Conservation (phyloP, 2,329 filamentous ascomycete genomes). For the Ascochyta pisi region DNA sequence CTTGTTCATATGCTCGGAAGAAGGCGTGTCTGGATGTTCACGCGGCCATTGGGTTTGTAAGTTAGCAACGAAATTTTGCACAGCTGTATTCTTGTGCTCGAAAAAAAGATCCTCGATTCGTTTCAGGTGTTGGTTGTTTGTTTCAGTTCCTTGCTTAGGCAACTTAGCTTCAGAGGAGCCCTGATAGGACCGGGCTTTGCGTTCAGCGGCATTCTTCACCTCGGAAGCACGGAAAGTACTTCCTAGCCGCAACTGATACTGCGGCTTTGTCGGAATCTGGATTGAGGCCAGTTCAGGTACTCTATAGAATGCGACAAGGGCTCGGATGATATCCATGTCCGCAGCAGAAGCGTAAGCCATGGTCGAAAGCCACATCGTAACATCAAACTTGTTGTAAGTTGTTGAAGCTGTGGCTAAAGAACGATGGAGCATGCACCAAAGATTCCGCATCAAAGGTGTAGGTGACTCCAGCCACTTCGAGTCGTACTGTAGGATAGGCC, state of each 20-base stretch:
- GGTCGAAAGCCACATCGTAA: constrained; percentile 37
- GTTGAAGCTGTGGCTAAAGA: constrained; percentile 3
- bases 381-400: constrained; percentile 23
- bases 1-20: neutral
- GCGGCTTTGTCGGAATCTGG: constrained; percentile 10
- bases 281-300: constrained; percentile 13
- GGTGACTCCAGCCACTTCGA: constrained; percentile 28
- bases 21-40: constrained; percentile 16
- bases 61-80: constrained; percentile 16
- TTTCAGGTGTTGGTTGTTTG: constrained; percentile 7
- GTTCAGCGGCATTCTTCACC: neutral
- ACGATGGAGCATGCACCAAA: constrained; percentile 36
- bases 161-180: constrained; percentile 22
- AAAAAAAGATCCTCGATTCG: constrained; percentile 17
- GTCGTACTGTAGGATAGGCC: constrained; percentile 25
- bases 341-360: constrained; percentile 30
- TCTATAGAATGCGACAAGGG: constrained; percentile 29
- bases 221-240: neutral
- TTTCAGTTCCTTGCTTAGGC: constrained; percentile 22
- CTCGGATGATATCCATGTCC: constrained; percentile 33
- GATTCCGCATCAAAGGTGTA: constrained; percentile 9
- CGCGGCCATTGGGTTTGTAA: constrained; percentile 32
- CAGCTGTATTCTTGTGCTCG: constrained; percentile 10
- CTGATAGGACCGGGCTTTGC: constrained; percentile 7
- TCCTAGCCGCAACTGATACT: constrained; percentile 20